phyloP scores from a whole-genome alignment of 1,284 basidiomycete genomes.

The Malassezia equina region DNA sequence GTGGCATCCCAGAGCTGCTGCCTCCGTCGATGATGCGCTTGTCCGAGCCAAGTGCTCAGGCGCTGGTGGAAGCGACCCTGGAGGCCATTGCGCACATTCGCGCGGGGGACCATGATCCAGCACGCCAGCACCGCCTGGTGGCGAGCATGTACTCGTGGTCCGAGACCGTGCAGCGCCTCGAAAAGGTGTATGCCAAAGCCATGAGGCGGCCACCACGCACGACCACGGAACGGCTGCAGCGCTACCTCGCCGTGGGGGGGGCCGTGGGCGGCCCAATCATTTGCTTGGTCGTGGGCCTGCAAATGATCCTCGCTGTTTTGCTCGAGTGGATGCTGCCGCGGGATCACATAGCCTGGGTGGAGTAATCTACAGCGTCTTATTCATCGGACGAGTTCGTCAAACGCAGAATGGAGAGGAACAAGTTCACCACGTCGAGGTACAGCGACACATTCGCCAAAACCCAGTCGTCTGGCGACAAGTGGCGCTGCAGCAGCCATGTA shows the following conservation, averaged over 20 bases:
- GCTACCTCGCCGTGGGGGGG: constrained; percentile 51
- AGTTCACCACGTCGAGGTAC: constrained; percentile 55
- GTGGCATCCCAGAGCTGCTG: constrained; percentile 88
- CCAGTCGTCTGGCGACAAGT: constrained; percentile 73
- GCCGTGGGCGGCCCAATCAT: constrained; percentile 67
- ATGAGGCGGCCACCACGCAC: constrained; percentile 49
- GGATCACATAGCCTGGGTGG: constrained; percentile 52
- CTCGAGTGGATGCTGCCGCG: constrained; percentile 67
- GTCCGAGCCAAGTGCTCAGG: constrained; percentile 73
- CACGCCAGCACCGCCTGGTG: constrained; percentile 66
- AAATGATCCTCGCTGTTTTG: constrained; percentile 65
- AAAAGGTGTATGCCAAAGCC: constrained; percentile 67
- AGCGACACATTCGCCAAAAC: constrained; percentile 74
- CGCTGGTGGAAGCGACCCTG: constrained; percentile 68
- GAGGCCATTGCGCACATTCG: constrained; percentile 67
- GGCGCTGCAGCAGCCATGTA: constrained; percentile 65
- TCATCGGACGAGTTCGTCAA: constrained; percentile 11
- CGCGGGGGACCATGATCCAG: constrained; percentile 63
- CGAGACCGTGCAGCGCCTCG: constrained; percentile 68
- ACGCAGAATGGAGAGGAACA: constrained; percentile 65
- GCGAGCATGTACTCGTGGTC: constrained; percentile 78
- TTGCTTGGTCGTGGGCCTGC: constrained; percentile 65
- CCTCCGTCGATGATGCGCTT: constrained; percentile 90
- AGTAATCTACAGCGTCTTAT: background rate
- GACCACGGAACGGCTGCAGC: constrained; percentile 22